Conservation (phyloP, 2,329 filamentous ascomycete genomes). For the Colletotrichum salicis region DNA sequence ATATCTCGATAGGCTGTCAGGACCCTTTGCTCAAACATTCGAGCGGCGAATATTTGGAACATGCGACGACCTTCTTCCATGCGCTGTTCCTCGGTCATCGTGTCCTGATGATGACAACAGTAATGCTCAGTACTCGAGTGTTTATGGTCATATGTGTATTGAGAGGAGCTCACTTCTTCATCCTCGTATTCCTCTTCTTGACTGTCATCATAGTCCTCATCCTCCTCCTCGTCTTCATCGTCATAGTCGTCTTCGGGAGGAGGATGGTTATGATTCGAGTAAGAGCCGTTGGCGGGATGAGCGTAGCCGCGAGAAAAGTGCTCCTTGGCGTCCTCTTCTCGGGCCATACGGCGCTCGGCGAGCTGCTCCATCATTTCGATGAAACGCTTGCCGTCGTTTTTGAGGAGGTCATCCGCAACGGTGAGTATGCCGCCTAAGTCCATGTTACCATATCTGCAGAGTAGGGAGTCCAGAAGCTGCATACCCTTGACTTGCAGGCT, state of each 20-base stretch:
- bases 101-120: constrained; percentile 72
- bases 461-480: constrained; percentile 58
- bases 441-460: constrained; percentile 59
- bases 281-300: constrained; percentile 69
- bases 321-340: constrained; percentile 87
- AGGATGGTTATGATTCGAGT: constrained; percentile 75
- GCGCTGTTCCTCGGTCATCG: constrained; percentile 96
- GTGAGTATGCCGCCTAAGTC: constrained; percentile 92
- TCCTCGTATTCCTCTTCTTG: constrained; percentile 70
- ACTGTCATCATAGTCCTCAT: constrained; percentile 65
- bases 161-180: constrained; percentile 55
- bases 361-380: constrained; percentile 99
- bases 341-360: constrained; percentile 95
- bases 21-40: constrained; percentile 99
- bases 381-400: constrained; percentile 99
- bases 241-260: constrained; percentile 81
- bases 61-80: constrained; percentile 99
- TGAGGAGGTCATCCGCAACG: constrained; percentile 96
- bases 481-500: constrained; percentile 92
- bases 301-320: constrained; percentile 69
- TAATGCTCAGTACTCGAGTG: constrained; percentile 53
- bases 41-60: constrained; percentile 99
- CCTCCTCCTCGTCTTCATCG: constrained; percentile 70
- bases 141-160: constrained; percentile 37
- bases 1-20: constrained; percentile 98